Base-by-base conservation (phyloP, 495 filamentous ascomycete genomes). In the Cercophora scortea region DNA sequence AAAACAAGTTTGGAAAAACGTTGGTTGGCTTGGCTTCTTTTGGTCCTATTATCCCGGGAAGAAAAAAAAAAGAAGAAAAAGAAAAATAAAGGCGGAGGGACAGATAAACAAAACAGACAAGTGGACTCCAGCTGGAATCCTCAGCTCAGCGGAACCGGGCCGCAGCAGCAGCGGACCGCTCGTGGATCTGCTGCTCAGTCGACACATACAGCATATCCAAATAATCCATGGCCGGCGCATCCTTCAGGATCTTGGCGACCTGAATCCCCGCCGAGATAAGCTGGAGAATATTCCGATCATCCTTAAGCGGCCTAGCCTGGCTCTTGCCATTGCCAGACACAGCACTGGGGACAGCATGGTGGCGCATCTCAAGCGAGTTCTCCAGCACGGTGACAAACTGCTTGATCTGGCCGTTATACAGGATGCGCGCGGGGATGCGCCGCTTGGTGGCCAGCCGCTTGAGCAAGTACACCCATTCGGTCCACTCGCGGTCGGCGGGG, bases 401-500 rank as follows among this genome's bases (percentile, higher is more conserved):
- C 66, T 90, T 91, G 71, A 94, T 94, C 68, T 92, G 88, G 54
- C 87, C 84, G 66, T 91, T 88, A 71, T 94, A 90, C 36, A 94
- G 72, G 11, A 90, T 84, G 47, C 87, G 75, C 16, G 88, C 84
- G 15, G 89, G 89, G 57, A 94, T 92, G 42, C 88, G 81, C 32
- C 89, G 77, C 70, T 91, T 90, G 35, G 88, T 92, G 35, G 89
- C 88, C 53, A 94, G 75, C 38, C 88, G 79, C 71, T 91, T 92
- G 53, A 94, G 75, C 50, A 94, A 79, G 69, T 90, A 89, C 34
- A 90, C 88, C 89, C 89, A 94, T 65, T 94, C 89, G 57, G 87
- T 90, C 88, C 89, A 94, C 68, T 91, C 89, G 54, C 88, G 78
- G 68, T 94, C 89, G 59, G 83, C 81, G 33, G 89, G 86, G 40